These are phyloP conservation scores for Schoenoplectus triqueter DNA, from an alignment of 202 grass and related monocot genomes.

Conservation along the genomic window DNA sequence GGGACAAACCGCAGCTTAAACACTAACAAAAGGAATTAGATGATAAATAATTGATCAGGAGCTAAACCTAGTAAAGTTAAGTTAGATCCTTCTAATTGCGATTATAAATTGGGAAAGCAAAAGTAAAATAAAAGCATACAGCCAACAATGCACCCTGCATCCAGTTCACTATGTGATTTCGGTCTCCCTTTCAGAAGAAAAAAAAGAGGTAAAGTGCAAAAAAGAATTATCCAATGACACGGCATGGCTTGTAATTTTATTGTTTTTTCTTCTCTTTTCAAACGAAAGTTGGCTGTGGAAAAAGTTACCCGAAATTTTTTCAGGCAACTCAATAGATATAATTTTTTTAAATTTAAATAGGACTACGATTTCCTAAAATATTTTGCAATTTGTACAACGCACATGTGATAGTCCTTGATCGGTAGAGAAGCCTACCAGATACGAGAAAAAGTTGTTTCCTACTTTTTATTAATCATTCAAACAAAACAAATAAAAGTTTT, in stretches of 20 bases:
- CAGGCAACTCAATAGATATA: too few relatives aligned
- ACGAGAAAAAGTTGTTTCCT: background rate
- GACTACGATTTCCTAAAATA: too few relatives aligned
- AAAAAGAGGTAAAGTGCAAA: background rate
- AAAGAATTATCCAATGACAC: background rate
- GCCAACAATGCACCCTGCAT: background rate
- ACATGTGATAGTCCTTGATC: background rate
- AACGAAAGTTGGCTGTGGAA: too few relatives aligned
- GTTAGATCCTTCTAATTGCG: slow-evolving; percentile 29
- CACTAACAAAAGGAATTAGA: slow-evolving; percentile 34
- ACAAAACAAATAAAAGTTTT: background rate
- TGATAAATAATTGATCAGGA: slow-evolving; percentile 14
- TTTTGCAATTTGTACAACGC: background rate
- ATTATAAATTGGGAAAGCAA: slow-evolving; percentile 28
- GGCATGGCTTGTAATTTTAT: too few relatives aligned
- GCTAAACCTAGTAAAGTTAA: slow-evolving; percentile 34
- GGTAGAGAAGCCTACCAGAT: background rate
- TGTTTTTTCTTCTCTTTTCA: too few relatives aligned
- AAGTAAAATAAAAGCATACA: background rate
- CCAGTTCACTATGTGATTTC: background rate
- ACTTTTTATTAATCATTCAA: background rate
- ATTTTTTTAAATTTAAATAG: background rate
- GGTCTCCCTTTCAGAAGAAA: background rate
- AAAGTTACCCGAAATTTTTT: too few relatives aligned
- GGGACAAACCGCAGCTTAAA: slow-evolving; percentile 35